Evolutionary conservation across 306 rosid species (phyloP).

Genomic region (Inga oerstediana): DNA sequence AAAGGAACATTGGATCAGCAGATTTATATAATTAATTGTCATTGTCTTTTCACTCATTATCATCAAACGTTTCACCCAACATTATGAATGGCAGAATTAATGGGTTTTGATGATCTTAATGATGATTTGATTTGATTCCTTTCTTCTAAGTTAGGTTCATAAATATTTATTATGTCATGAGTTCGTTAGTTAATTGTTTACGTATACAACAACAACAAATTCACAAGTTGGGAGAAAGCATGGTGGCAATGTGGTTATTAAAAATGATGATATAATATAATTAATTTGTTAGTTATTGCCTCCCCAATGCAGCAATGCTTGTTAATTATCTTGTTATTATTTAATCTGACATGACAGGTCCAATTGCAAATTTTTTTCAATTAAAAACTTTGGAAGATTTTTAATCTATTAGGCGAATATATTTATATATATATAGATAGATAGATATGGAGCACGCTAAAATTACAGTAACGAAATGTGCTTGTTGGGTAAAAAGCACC

Average conservation of each 20-base stretch:
- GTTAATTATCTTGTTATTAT: constrained; percentile 24
- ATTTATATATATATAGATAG: not conserved
- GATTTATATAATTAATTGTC: constrained; percentile 2
- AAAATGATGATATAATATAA: constrained; percentile 37
- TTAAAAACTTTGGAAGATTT: not conserved
- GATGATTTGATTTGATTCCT: constrained; percentile 39
- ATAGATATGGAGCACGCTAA: not conserved
- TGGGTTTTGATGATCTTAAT: not conserved
- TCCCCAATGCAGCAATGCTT: not conserved
- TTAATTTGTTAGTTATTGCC: not conserved
- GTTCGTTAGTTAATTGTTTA: not conserved
- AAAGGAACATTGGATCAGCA: constrained; percentile 27
- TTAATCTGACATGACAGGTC: constrained; percentile 35
- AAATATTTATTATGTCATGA: not conserved
- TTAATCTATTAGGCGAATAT: constrained; percentile 18
- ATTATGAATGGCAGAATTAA: not conserved
- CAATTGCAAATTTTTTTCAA: constrained; percentile 17
- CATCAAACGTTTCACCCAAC: constrained; percentile 49
- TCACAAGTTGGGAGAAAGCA: constrained; percentile 32
- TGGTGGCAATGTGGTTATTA: constrained; percentile 47
- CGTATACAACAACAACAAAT: not conserved
- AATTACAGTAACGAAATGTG: too few species aligned
- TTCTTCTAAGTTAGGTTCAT: constrained; percentile 35
- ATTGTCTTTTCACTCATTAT: constrained; percentile 34
- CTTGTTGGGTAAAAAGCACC: too few species aligned